Percentiles rank a stretch among this genome's conserved stretches.
Evolutionary conservation across 441 rosid species (phyloP).

Genomic region (Melastoma candidum): DNA sequence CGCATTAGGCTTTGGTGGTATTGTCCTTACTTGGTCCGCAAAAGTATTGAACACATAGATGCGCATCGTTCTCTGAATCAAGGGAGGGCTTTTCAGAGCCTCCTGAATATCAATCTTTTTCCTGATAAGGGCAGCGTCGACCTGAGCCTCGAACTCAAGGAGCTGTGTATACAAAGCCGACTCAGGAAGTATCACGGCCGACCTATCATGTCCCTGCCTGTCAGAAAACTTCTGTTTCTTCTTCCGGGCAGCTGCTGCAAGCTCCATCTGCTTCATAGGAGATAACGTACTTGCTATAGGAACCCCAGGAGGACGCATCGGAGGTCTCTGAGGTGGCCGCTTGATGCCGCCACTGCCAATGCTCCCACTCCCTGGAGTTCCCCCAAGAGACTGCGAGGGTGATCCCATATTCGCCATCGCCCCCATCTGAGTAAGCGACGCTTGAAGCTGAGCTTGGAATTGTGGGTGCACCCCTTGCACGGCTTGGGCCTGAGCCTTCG

Average conservation of each 20-base stretch:
- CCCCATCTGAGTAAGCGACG: constrained; percentile 6
- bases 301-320: too few species aligned
- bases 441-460: constrained; percentile 7
- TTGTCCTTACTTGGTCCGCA: constrained; percentile 59
- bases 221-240: constrained; percentile 92
- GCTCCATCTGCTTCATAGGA: constrained; percentile 56
- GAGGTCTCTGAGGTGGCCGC: neutral
- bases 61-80: constrained; percentile 80
- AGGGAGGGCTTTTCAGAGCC: constrained; percentile 80
- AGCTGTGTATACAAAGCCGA: constrained; percentile 93
- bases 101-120: constrained; percentile 96
- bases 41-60: constrained; percentile 84
- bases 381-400: neutral
- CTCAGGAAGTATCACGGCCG: constrained; percentile 86
- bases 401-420: constrained; percentile 1
- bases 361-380: neutral
- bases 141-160: constrained; percentile 86
- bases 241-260: constrained; percentile 66
- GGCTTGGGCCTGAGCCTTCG: constrained; percentile 15
- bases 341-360: neutral
- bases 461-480: neutral
- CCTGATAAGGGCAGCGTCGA: constrained; percentile 75
- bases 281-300: too few species aligned
- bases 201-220: constrained; percentile 73
- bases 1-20: constrained; percentile 51